A percentile compares a stretch with the other conserved stretches of the same genome.
These are phyloP conservation scores for Termitomyces sp. DNA, from an alignment of 768 basidiomycete genomes.

Conservation along the genomic window DNA sequence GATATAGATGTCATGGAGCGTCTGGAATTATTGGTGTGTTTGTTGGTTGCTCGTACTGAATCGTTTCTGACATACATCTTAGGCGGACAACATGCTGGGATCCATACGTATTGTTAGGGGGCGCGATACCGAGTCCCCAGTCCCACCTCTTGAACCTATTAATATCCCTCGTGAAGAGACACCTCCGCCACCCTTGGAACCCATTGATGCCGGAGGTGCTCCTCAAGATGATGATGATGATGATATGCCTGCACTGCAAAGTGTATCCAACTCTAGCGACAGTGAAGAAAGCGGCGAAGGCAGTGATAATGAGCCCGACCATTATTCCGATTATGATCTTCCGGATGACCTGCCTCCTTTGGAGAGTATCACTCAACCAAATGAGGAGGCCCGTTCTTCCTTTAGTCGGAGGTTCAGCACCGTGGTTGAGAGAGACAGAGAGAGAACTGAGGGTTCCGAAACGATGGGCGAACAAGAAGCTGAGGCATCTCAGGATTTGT, in stretches of 20 bases:
- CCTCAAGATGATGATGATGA: constrained; percentile 17
- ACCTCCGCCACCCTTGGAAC: constrained; percentile 3
- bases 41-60: not conserved
- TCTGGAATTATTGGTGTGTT: constrained; percentile 28
- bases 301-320: constrained; percentile 9
- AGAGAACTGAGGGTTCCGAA: not conserved
- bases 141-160: constrained; percentile 10
- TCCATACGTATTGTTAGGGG: constrained; percentile 9
- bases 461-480: not conserved
- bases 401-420: constrained; percentile 9
- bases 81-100: constrained; percentile 33
- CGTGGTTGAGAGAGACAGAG: constrained; percentile 11
- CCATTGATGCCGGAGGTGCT: not conserved
- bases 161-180: constrained; percentile 1
- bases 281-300: constrained; percentile 20
- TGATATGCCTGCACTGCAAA: constrained; percentile 35
- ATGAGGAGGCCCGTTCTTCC: not conserved
- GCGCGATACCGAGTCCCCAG: constrained; percentile 6
- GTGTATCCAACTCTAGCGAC: constrained; percentile 33
- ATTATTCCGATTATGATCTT: not conserved
- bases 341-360: not conserved
- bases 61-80: not conserved
- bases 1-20: constrained; percentile 25
- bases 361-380: not conserved
- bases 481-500: not conserved